phyloP scores from a whole-genome alignment of 805 yeast genomes.

The Spathaspora passalidarum region DNA sequence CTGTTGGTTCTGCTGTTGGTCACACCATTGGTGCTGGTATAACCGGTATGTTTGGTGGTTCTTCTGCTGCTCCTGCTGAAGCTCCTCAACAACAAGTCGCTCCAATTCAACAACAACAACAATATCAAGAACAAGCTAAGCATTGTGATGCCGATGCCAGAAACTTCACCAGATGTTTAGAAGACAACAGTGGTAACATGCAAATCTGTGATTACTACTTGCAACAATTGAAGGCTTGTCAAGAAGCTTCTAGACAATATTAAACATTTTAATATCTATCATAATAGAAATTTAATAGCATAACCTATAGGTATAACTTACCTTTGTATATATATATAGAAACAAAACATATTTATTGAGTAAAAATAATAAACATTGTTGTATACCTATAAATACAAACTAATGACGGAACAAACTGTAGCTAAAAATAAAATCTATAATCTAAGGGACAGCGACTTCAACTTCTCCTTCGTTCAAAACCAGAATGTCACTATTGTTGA shows the following conservation, averaged over 20 bases:
- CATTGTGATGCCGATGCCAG: conserved; percentile 92
- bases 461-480: conserved; percentile 29
- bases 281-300: too few species aligned
- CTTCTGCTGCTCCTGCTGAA: conserved; percentile 52
- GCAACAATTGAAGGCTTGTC: conserved; percentile 97
- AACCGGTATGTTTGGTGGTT: conserved; percentile 84
- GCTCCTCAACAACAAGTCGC: conserved; percentile 46
- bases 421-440: not conserved
- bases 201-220: conserved; percentile 95
- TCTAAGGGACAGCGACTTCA: not conserved
- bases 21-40: conserved; percentile 96
- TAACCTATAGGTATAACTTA: not conserved
- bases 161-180: conserved; percentile 91
- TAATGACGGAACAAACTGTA: too few species aligned
- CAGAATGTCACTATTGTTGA: conserved; percentile 34
- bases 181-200: conserved; percentile 92
- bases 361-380: not conserved
- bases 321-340: not conserved
- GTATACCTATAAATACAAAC: not conserved
- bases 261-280: too few species aligned
- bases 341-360: not conserved
- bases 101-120: conserved; percentile 21
- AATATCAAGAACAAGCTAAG: conserved; percentile 44
- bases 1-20: conserved; percentile 96
- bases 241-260: conserved; percentile 84